Conservation (phyloP, 2,329 filamentous ascomycete species). For the Scleromitrula shiraiana region DNA sequence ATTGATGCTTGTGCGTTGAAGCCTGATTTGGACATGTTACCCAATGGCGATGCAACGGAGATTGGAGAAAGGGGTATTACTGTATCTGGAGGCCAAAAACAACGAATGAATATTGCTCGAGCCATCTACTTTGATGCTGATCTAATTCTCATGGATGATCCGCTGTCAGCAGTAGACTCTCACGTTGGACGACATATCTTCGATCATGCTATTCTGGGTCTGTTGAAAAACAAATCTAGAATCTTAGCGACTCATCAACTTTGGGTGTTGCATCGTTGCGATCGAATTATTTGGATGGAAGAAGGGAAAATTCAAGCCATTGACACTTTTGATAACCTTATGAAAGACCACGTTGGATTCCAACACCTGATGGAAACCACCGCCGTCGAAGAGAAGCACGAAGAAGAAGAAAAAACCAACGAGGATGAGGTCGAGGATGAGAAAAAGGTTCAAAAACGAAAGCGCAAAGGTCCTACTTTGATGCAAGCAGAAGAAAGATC, state of each 20-base stretch:
- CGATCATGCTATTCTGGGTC: conserved; percentile 84
- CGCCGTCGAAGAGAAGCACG: conserved; percentile 59
- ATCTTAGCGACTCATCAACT: conserved; percentile 93
- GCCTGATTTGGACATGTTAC: conserved; percentile 87
- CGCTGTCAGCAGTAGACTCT: conserved; percentile 60
- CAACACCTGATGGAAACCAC: conserved; percentile 76
- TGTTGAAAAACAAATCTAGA: conserved; percentile 81
- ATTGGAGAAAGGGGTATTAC: conserved; percentile 95
- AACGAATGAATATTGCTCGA: conserved; percentile 87
- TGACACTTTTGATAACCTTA: conserved; percentile 84
- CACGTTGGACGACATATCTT: conserved; percentile 73
- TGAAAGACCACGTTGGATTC: conserved; percentile 71
- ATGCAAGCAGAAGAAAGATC: conserved; percentile 67
- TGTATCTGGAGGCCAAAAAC: conserved; percentile 91
- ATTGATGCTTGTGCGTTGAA: conserved; percentile 69
- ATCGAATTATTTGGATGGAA: conserved; percentile 91
- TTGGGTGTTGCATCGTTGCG: conserved; percentile 83
- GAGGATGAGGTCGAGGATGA: conserved; percentile 39
- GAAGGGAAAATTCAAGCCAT: conserved; percentile 75
- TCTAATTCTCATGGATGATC: conserved; percentile 62
- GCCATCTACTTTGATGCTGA: conserved; percentile 64
- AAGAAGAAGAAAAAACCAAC: conserved; percentile 40
- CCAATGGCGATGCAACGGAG: conserved; percentile 78
- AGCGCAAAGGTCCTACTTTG: conserved; percentile 49
- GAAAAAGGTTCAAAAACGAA: conserved; percentile 36